Evolutionary conservation across 208 protist genomes (phyloP).

Genomic region (Trypanosoma rangeli): DNA sequence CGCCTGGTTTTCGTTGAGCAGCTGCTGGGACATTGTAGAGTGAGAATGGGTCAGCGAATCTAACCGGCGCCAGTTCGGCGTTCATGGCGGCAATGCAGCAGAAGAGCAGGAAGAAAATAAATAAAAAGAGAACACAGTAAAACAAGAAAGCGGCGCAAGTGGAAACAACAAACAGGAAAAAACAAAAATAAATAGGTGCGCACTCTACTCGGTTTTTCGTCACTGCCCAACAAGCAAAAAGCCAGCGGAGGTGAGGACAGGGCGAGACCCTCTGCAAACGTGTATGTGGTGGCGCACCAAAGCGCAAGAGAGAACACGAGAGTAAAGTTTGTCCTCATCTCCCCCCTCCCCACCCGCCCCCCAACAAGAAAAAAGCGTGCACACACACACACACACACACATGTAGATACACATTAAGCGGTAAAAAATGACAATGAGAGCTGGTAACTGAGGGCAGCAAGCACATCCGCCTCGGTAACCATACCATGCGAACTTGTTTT

Average conservation of each 20-base stretch:
- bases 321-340: not conserved
- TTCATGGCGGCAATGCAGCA: not conserved
- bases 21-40: conserved; percentile 1
- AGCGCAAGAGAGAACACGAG: not conserved
- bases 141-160: conserved; percentile 3
- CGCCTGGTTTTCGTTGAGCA: not conserved
- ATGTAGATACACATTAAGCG: not conserved
- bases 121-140: conserved; percentile 6
- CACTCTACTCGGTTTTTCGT: not conserved
- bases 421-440: conserved; percentile 17
- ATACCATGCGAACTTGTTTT: not conserved
- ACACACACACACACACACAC: not conserved
- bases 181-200: conserved; percentile 4
- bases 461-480: conserved; percentile 19
- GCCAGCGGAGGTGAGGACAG: not conserved
- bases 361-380: not conserved
- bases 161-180: conserved; percentile 5
- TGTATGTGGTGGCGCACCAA: not conserved
- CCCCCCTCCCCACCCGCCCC: no score
- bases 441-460: conserved; percentile 17
- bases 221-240: not conserved
- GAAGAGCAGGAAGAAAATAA: conserved; percentile 13
- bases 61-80: not conserved
- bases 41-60: not conserved
- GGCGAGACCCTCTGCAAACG: not conserved